A percentile compares a stretch with the other conserved stretches of the same genome.
Conservation (phyloP, 176 grass and related monocot genomes). For the Ensete glaucum region DNA sequence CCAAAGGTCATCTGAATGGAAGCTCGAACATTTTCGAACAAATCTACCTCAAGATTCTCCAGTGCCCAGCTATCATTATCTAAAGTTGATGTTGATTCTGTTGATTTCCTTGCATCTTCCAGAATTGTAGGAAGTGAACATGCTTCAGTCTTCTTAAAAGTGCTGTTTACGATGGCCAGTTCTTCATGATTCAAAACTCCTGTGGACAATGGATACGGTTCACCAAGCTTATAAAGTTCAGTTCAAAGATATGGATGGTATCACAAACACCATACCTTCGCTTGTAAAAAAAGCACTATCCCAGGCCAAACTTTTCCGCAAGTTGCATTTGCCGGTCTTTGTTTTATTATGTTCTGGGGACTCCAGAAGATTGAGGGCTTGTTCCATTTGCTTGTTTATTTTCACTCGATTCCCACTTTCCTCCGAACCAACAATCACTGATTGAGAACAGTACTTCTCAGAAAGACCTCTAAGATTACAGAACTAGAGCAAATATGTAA, state of each 20-base stretch:
- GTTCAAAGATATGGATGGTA: background rate
- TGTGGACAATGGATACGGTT: constrained; percentile 12
- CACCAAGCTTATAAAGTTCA: background rate
- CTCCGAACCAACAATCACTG: background rate
- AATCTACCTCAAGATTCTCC: constrained; percentile 51
- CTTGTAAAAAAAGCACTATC: constrained; percentile 79
- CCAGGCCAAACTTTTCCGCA: constrained; percentile 82
- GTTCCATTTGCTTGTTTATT: constrained; percentile 18
- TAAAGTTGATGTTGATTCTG: constrained; percentile 45
- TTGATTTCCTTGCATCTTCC: constrained; percentile 51
- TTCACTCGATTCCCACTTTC: constrained; percentile 3
- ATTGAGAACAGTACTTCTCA: background rate
- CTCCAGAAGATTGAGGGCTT: constrained; percentile 27
- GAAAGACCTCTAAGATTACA: background rate
- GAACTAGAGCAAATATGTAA: background rate
- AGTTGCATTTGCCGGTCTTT: constrained; percentile 29
- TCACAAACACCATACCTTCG: constrained; percentile 30
- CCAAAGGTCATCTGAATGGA: constrained; percentile 68
- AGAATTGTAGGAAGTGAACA: constrained; percentile 39
- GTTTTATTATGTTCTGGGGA: constrained; percentile 42
- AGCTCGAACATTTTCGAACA: constrained; percentile 70
- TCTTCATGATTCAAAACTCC: constrained; percentile 77
- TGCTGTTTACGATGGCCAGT: constrained; percentile 59
- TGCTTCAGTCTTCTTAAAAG: constrained; percentile 35
- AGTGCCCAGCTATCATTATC: constrained; percentile 45